Base-by-base conservation (phyloP, 2,329 filamentous ascomycete genomes). In the Trichoderma arundinaceum region DNA sequence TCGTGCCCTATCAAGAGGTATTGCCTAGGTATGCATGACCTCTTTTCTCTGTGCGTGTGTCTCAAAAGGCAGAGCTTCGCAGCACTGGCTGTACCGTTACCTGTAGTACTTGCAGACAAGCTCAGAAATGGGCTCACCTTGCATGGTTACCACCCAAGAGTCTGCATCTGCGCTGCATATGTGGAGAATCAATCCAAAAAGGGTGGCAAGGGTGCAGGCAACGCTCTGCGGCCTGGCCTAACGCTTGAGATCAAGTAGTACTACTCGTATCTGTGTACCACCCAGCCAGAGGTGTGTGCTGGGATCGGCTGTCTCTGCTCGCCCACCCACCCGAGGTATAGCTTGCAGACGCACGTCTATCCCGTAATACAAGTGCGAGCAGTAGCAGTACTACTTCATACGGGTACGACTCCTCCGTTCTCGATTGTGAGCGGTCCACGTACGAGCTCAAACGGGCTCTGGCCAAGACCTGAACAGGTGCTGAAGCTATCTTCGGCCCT, bases 341-440 rank as follows among this genome's bases (percentile, higher is more conserved):
- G 59, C 39, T 62, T 44, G 59, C 59, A 62, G 59, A 61, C 35
- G 57, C 59, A 19, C 22, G 38, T 46, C 32, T 22, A 46, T 52
- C 48, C 9, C 35, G 52, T 54, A 33, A 32, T 53, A 19, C 35
- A 33, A 44, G 28, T 52, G 22, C n/a, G 22, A 46, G 19, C 41
- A 13, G 22, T 58, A 4, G 22, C 15, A 33, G 4, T 46, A 46
- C n/a, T 58, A 5, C 19, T 51, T 35, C 56, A 13, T 59, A 59
- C 38, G 15, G 38, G 22, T 58, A 15, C 13, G 35, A 39, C 9
- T 51, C 46, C 59, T 35, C 39, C 38, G 13, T 41, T 28, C 39
- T 62, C 39, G 35, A 62, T 12, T 51, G 38, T 53, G 12, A 53
- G 38, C 46, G 49, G 59, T 44, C 59, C 59, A 53, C 59, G 58